Conservation (phyloP, 2,329 filamentous ascomycete species). For the Trichoderma sp. region DNA sequence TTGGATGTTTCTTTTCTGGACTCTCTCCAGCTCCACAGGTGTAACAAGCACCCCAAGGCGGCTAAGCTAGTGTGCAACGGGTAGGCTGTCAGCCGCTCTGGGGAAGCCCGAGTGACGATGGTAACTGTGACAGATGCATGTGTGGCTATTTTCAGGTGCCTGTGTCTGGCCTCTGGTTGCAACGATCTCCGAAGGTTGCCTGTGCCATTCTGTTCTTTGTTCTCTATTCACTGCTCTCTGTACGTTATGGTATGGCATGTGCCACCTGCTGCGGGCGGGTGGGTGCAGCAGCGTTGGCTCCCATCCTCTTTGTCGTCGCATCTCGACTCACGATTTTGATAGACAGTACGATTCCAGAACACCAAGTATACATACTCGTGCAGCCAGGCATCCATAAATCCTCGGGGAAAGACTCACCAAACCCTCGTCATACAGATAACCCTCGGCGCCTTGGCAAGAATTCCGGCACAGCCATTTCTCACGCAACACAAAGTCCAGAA, state of each 20-base stretch:
- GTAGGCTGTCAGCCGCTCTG: neutral
- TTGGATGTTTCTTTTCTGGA: neutral
- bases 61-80: conserved; percentile 1
- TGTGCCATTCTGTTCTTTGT: neutral
- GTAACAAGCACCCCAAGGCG: neutral
- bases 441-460: neutral
- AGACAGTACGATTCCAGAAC: neutral
- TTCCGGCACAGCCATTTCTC: neutral
- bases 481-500: neutral
- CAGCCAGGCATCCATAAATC: neutral
- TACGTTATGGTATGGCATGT: neutral
- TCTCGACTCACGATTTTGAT: neutral
- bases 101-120: neutral
- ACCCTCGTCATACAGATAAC: neutral
- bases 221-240: neutral
- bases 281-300: neutral
- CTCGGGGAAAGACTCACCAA: neutral
- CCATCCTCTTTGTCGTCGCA: neutral
- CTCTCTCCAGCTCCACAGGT: neutral
- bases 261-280: neutral
- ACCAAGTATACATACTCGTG: neutral
- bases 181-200: neutral
- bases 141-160: neutral
- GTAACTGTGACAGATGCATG: neutral
- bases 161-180: neutral